A percentile compares a stretch with the other conserved stretches of the same genome.
These are phyloP conservation scores for Tetrahymena borealis DNA, from an alignment of 73 alveolate species.

Conservation along the genomic window DNA sequence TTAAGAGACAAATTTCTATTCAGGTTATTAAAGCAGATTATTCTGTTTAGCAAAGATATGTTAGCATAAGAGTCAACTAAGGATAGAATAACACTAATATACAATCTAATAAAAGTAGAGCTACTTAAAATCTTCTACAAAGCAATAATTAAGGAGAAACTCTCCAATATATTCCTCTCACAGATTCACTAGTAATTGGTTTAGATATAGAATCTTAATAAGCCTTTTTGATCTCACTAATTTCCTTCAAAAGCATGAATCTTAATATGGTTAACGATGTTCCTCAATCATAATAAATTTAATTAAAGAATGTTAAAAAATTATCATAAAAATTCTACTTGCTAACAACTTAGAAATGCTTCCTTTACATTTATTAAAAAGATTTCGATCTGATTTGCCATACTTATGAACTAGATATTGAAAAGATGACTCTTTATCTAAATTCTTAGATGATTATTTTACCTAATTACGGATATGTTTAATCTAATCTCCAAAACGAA, in stretches of 20 bases:
- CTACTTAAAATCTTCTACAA: background rate
- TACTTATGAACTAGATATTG: background rate
- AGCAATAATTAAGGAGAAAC: background rate
- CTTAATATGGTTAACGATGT: background rate
- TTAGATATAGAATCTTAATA: background rate
- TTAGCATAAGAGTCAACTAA: background rate
- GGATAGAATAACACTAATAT: background rate
- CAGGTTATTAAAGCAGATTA: background rate
- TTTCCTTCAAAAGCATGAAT: background rate
- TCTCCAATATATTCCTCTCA: background rate
- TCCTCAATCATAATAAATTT: background rate
- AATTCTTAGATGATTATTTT: background rate
- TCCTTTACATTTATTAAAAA: background rate
- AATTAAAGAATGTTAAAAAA: background rate
- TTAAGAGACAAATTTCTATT: background rate
- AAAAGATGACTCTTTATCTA: background rate
- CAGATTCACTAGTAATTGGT: background rate
- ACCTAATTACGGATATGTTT: background rate
- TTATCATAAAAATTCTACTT: background rate
- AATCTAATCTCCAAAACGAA: background rate
- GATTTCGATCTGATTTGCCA: background rate
- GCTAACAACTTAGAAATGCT: background rate
- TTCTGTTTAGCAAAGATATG: background rate
- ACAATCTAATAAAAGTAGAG: background rate
- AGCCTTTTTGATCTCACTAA: background rate